phyloP scores from a whole-genome alignment of 768 basidiomycete species.

The Amyloporia xantha region DNA sequence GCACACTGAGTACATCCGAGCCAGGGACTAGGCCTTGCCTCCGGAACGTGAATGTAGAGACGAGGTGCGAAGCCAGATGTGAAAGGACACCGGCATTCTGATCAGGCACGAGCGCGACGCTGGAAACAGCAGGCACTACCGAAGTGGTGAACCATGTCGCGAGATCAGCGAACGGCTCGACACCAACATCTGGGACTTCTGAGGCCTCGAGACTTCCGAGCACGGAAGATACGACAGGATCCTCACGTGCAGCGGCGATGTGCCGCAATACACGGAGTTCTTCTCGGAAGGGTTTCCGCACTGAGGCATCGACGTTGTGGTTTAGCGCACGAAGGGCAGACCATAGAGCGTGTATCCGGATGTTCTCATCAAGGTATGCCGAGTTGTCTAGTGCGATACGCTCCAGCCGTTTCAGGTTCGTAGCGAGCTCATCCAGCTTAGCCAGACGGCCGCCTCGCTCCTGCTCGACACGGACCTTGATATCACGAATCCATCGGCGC shows the following conservation, averaged over 20 bases:
- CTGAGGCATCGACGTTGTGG: conserved; percentile 53
- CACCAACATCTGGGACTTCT: conserved; percentile 70
- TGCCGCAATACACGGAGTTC: conserved; percentile 82
- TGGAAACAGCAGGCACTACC: conserved; percentile 77
- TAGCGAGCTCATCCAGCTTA: conserved; percentile 89
- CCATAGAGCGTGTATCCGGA: conserved; percentile 88
- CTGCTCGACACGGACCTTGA: conserved; percentile 93
- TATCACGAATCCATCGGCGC: conserved; percentile 91
- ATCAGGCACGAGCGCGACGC: conserved; percentile 91
- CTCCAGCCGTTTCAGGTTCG: conserved; percentile 86
- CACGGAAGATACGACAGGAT: conserved; percentile 56
- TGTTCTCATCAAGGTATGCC: conserved; percentile 85
- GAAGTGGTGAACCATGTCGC: conserved; percentile 84
- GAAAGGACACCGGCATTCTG: conserved; percentile 83
- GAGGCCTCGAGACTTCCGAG: conserved; percentile 63
- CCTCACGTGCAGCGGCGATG: conserved; percentile 64
- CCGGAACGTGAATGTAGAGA: conserved; percentile 75
- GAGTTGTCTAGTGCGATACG: conserved; percentile 89
- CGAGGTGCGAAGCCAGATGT: conserved; percentile 72
- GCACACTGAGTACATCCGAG: conserved; percentile 76
- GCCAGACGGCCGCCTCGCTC: conserved; percentile 94
- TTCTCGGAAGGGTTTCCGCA: conserved; percentile 79
- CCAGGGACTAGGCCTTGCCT: conserved; percentile 76
- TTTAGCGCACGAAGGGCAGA: conserved; percentile 80
- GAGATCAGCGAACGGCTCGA: conserved; percentile 87